phyloP scores from a whole-genome alignment of 345 rosid species.

The Sonneratia caseolaris region DNA sequence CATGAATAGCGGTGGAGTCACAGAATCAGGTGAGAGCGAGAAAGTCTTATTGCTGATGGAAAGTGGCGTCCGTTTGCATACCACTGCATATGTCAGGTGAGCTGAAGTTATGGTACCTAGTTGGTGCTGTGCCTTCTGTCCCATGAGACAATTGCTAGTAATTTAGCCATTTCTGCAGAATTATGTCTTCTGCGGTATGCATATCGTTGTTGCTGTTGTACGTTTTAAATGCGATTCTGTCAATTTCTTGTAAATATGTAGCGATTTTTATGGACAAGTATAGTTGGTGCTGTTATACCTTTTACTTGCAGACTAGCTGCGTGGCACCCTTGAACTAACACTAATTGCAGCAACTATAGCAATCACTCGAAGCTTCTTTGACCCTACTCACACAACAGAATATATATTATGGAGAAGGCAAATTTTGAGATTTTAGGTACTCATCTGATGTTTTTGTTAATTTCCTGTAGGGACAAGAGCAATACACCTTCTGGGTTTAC shows the following conservation, averaged over 20 bases:
- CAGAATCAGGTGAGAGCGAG: conserved; percentile 98
- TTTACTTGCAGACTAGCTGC: neutral
- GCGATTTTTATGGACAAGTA: too few relatives aligned
- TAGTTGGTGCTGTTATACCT: neutral
- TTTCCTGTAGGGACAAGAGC: conserved; percentile 66
- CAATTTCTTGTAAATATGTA: too few relatives aligned
- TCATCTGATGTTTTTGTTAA: neutral
- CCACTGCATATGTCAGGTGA: conserved; percentile 82
- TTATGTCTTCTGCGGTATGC: neutral
- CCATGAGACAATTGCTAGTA: neutral
- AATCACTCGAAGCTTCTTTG: too few relatives aligned
- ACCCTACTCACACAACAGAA: too few relatives aligned
- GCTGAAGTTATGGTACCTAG: neutral
- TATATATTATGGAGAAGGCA: too few relatives aligned
- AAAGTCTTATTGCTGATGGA: conserved; percentile 87
- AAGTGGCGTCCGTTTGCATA: conserved; percentile 86
- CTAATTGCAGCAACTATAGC: too few relatives aligned
- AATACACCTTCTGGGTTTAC: conserved; percentile 98
- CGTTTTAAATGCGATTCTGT: too few relatives aligned
- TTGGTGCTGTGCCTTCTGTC: neutral
- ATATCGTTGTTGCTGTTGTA: neutral
- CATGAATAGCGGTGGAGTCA: conserved; percentile 90
- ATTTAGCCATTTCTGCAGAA: neutral
- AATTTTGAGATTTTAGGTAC: neutral
- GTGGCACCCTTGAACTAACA: neutral